Conservation (phyloP, 108 stramenopile species). For the Schizochytrium sp. region DNA sequence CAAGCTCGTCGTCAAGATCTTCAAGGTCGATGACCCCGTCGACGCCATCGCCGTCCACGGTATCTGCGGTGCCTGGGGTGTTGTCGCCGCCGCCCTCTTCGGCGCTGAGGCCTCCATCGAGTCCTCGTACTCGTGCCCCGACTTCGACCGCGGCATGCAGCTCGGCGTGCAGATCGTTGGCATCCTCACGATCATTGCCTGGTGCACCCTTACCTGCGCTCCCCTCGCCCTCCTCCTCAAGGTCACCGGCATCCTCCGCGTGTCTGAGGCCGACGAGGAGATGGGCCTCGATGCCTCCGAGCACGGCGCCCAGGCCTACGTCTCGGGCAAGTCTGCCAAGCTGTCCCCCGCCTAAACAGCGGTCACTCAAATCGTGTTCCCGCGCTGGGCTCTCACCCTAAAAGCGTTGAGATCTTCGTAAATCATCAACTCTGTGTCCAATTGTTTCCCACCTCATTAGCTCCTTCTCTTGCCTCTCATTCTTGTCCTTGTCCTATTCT, state of each 20-base stretch:
- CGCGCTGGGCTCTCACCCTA: background rate
- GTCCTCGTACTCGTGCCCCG: constrained; percentile 40
- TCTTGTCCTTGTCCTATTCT: too few species aligned
- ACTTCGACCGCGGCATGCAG: constrained; percentile 48
- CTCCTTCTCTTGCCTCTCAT: too few species aligned
- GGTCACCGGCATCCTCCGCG: constrained; percentile 62
- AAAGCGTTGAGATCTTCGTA: background rate
- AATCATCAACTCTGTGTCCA: constrained; percentile 5
- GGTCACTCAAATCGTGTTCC: background rate
- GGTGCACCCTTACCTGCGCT: constrained; percentile 62
- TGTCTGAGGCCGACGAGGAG: constrained; percentile 63
- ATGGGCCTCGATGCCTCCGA: constrained; percentile 39
- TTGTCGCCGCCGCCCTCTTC: constrained; percentile 67
- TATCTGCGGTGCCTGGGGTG: constrained; percentile 67
- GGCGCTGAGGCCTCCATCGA: constrained; percentile 41
- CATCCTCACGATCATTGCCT: constrained; percentile 63
- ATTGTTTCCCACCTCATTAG: background rate
- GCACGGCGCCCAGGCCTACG: constrained; percentile 35
- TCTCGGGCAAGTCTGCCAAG: background rate
- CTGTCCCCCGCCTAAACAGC: background rate
- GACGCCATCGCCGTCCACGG: constrained; percentile 86
- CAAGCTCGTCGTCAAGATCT: constrained; percentile 46
- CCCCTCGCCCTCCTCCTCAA: constrained; percentile 65
- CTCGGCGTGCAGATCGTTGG: constrained; percentile 61
- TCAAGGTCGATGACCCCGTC: constrained; percentile 78